Evolutionary conservation across 1,284 basidiomycete species (phyloP).

Genomic region (Cryptococcus sp.): DNA sequence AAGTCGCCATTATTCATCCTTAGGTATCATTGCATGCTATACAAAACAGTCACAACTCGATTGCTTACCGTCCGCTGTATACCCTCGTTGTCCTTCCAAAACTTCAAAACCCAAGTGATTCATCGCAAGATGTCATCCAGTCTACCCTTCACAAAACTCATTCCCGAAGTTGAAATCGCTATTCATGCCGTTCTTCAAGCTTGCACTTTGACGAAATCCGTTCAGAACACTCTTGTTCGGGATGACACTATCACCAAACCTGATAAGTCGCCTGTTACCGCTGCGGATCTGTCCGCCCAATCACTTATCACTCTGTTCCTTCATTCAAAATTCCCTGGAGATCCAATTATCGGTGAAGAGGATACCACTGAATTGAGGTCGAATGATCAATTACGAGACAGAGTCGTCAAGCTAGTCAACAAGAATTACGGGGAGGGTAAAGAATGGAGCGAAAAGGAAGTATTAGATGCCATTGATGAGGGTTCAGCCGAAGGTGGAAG

Average conservation of each 20-base stretch:
- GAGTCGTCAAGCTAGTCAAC: conserved; percentile 79
- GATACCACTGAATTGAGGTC: conserved; percentile 74
- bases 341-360: conserved; percentile 93
- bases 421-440: conserved; percentile 58
- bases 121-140: conserved; percentile 6
- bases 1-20: no score
- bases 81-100: background rate
- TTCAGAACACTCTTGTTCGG: conserved; percentile 83
- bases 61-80: background rate
- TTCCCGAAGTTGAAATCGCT: conserved; percentile 57
- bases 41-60: no score
- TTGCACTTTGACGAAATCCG: conserved; percentile 69
- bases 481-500: conserved; percentile 75
- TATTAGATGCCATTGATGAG: conserved; percentile 79
- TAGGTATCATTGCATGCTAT: no score
- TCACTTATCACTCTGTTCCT: conserved; percentile 76
- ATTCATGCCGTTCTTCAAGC: conserved; percentile 87
- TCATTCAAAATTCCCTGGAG: conserved; percentile 72
- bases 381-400: conserved; percentile 56
- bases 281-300: conserved; percentile 86
- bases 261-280: conserved; percentile 95
- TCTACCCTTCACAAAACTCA: conserved; percentile 37
- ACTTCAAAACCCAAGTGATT: background rate
- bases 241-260: conserved; percentile 84
- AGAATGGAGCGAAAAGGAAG: conserved; percentile 47